Base-by-base conservation (phyloP, 495 filamentous ascomycete species). In the Podospora bellae-mahoneyi region DNA sequence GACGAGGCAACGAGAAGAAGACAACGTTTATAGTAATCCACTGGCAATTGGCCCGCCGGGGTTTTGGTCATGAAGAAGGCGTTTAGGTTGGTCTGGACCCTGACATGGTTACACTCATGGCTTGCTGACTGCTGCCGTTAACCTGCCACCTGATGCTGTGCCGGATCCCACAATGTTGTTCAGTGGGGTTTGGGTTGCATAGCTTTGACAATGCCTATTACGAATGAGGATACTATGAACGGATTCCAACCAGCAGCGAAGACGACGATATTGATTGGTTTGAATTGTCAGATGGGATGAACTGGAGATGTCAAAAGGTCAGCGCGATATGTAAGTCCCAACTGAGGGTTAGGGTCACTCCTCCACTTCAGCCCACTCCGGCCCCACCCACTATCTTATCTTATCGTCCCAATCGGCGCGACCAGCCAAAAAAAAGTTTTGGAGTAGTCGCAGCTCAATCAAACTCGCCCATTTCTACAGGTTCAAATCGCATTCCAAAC, bases 351-450 rank as follows among this genome's bases (percentile, higher is more conserved):
- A 58, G 55, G 55, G 55, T 58, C n/a, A 58, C 0, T 18, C 19
- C 0, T 58, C 23, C 55, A 58, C 55, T 19, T 7, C 55, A 58
- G 15, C 5, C 18, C 23, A n/a, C n/a, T 15, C 20, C 55, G 1
- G 23, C 55, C 55, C 55, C 19, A 58, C 55, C 55, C n/a, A 19
- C 19, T 58, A 20, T 58, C 55, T 58, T 58, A 58, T 58, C 55
- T 58, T 58, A 58, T 58, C 55, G 39, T 48, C 10, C 55, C 55
- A 58, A 58, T 58, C 55, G 55, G 9, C n/a, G 23, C 55, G 18
- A 58, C 55, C 55, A 15, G 18, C 55, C 55, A 58, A 58, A 58
- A 58, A 58, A 58, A 58, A 58, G 55, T 58, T 58, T 58, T 58
- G 55, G 55, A 58, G 23, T 5, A 26, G 5, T 23, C 23, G 18